phyloP scores from a whole-genome alignment of 176 grass and related monocot genomes.

The Puya raimondii region DNA sequence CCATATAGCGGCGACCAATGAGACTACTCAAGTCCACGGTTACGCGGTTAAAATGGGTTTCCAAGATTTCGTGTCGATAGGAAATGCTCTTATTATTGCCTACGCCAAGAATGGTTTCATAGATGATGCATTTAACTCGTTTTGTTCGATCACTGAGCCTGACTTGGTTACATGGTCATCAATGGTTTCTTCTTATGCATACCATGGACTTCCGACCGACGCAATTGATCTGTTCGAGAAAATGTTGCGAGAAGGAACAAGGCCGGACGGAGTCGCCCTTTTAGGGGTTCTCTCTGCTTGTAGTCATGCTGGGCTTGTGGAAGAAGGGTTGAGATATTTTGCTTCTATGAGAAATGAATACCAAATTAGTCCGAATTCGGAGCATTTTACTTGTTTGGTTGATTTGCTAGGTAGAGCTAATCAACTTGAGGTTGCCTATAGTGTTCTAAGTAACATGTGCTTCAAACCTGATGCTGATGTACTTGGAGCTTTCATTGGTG shows the following conservation, averaged over 20 bases:
- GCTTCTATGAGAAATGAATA: slow-evolving; percentile 43
- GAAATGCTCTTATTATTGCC: slow-evolving; percentile 58
- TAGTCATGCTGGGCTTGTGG: slow-evolving; percentile 58
- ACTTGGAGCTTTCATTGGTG: slow-evolving; percentile 58
- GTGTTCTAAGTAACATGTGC: slow-evolving; percentile 35
- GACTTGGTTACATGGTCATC: slow-evolving; percentile 69
- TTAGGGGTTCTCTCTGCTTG: slow-evolving; percentile 69
- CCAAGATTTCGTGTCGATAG: slow-evolving; percentile 39
- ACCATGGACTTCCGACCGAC: slow-evolving; percentile 36
- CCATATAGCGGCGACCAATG: slow-evolving; percentile 37
- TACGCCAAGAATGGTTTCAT: slow-evolving; percentile 71
- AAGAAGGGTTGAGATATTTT: slow-evolving; percentile 55
- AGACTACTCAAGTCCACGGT: slow-evolving; percentile 44
- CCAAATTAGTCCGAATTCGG: slow-evolving; percentile 35
- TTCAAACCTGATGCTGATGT: slow-evolving; percentile 34
- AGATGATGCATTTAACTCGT: slow-evolving; percentile 24
- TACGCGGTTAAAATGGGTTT: slow-evolving; percentile 33
- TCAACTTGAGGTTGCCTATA: slow-evolving; percentile 40
- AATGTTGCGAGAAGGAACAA: slow-evolving; percentile 43
- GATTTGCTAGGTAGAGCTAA: slow-evolving; percentile 77
- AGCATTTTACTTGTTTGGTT: slow-evolving; percentile 68
- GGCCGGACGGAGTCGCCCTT: slow-evolving; percentile 47
- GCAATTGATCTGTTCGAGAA: slow-evolving; percentile 46
- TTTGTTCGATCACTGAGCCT: slow-evolving; percentile 31
- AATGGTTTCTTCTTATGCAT: slow-evolving; percentile 54